A percentile compares a stretch with the other conserved stretches of the same genome.
Conservation (phyloP, 169 alveolate genomes). For the Haemoproteus tartakovskyi region DNA sequence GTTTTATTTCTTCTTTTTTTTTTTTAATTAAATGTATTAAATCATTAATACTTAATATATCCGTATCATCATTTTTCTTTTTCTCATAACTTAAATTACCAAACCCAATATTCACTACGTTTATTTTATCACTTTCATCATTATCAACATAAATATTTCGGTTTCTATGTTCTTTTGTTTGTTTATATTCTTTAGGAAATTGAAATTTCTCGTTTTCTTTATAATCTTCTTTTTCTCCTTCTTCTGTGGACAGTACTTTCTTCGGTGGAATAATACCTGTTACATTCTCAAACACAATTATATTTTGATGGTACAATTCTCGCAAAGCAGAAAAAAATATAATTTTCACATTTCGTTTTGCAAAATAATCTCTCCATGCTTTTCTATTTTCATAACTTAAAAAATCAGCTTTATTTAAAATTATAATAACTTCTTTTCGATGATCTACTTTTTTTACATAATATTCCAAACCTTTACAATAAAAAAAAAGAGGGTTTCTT, state of each 20-base stretch:
- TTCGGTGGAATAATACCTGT: not conserved
- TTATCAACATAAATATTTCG: no score
- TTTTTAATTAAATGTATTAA: constrained; percentile 63
- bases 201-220: not conserved
- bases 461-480: constrained; percentile 85
- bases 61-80: constrained; percentile 48
- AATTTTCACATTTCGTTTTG: constrained; percentile 80
- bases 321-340: constrained; percentile 90
- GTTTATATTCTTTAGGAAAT: not conserved
- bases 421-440: constrained; percentile 85
- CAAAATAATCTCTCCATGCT: constrained; percentile 91
- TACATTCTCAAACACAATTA: not conserved
- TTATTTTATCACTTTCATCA: not conserved
- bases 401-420: constrained; percentile 94
- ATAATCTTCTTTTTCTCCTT: not conserved
- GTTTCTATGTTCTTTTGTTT: not conserved
- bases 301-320: constrained; percentile 53
- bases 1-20: constrained; percentile 33
- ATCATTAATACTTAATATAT: constrained; percentile 69
- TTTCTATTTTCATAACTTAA: constrained; percentile 86
- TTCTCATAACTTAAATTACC: constrained; percentile 50
- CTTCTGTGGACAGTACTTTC: constrained; percentile 22
- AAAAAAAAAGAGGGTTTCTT: constrained; percentile 95
- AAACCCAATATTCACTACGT: constrained; percentile 17
- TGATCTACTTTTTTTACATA: constrained; percentile 88